Base-by-base conservation (phyloP, 345 rosid genomes). In the Erodium maritimum region DNA sequence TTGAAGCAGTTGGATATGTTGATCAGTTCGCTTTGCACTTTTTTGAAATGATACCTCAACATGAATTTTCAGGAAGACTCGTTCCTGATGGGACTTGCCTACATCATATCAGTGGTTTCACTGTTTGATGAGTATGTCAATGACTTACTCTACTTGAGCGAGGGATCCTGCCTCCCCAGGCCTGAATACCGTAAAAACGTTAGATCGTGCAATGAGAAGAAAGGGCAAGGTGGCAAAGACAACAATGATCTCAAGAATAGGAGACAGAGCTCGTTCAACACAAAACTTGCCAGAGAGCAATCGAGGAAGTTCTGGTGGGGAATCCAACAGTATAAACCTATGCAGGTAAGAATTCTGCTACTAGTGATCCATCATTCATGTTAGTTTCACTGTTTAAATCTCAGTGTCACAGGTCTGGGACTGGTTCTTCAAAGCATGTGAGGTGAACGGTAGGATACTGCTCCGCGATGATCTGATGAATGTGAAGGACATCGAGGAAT, bases 131-230 rank as follows among this genome's bases (percentile, higher is more conserved):
- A 91, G 65, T 87, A 85, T 37, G 95, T 82, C 19, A 87, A 91
- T 55, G 96, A 87, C 70, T 59, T 83, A 68, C 89, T 91, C 64
- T 85, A 80, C 75, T 62, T 91, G 73, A 76, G 83, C 25, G 91
- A 82, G 79, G 97, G 97, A 54, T 82, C 90, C 11, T 70, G 79
- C 74, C 67, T 90, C 61, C 96, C 96, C 22, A 87, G 96, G 90
- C 96, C 91, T 48, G 66, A 71, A 56, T 88, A 83, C 69, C 77
- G 84, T 46, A 77, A 50, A 65, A 77, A 71, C 29, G 58, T 64
- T 70, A 64, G 57, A 29, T 37, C 67, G 42, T 57, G 22, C 70
- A 60, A 50, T 14, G 81, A 69, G 62, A 73, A 48, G 5, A 65
- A 63, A 34, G 70, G 60, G 60, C 23, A 21, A 10, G 77, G 71